Conservation (phyloP, 1,284 basidiomycete species). For the Irpex rosettiformis region DNA sequence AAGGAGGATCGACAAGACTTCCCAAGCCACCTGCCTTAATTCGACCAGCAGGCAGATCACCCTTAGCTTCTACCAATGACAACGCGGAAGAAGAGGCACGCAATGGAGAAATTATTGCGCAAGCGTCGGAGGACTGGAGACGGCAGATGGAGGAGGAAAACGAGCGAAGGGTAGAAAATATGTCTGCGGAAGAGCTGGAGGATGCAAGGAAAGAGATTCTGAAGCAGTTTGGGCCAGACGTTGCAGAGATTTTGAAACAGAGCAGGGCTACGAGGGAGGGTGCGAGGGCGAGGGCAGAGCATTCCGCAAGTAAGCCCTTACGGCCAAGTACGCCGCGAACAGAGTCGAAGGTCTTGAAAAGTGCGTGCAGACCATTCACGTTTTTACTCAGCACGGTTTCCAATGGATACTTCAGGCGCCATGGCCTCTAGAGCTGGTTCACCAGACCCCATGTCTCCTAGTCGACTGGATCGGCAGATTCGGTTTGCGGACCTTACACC, state of each 20-base stretch:
- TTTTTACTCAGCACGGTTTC: conserved; percentile 9
- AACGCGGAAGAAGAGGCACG: conserved; percentile 1
- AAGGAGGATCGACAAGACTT: conserved; percentile 1
- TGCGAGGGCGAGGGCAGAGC: conserved; percentile 16
- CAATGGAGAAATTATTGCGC: conserved; percentile 1
- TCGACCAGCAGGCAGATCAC: neutral
- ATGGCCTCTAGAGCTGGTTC: conserved; percentile 24
- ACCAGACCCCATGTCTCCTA: conserved; percentile 30
- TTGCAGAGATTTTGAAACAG: conserved; percentile 57
- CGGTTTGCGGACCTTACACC: conserved; percentile 55
- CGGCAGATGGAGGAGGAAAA: conserved; percentile 40
- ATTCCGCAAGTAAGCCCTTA: neutral
- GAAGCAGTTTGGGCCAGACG: conserved; percentile 60
- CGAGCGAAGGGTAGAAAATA: conserved; percentile 36
- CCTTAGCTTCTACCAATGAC: neutral
- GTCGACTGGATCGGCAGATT: conserved; percentile 38
- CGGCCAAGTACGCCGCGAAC: neutral
- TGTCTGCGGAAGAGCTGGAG: conserved; percentile 44
- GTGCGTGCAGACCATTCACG: conserved; percentile 8
- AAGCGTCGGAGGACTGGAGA: conserved; percentile 25
- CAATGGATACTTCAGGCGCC: conserved; percentile 16
- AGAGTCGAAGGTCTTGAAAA: conserved; percentile 16
- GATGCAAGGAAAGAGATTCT: conserved; percentile 55
- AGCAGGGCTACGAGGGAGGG: conserved; percentile 44
- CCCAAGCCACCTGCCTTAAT: conserved; percentile 13